These are phyloP conservation scores for Salvia sclarea DNA, from an alignment of 305 asterid species.

Conservation along the genomic window DNA sequence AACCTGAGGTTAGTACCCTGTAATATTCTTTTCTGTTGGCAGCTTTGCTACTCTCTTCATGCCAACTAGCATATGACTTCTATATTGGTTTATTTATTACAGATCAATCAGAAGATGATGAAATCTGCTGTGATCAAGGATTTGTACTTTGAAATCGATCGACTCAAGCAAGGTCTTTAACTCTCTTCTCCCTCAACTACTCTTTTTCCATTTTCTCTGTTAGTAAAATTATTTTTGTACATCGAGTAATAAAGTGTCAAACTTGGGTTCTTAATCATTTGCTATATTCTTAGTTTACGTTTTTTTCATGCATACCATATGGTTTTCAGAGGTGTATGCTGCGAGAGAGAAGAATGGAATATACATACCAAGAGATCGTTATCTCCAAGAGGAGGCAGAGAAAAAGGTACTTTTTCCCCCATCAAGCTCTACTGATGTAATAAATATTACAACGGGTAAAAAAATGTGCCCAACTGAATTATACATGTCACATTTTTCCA, in stretches of 20 bases:
- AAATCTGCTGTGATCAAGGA: slow-evolving; percentile 95
- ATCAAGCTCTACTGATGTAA: slow-evolving; percentile 22
- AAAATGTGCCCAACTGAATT: slow-evolving; percentile 10
- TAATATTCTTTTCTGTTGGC: neutral
- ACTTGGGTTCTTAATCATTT: neutral
- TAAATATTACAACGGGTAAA: slow-evolving; percentile 13
- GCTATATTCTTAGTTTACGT: slow-evolving; percentile 1
- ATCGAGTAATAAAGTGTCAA: slow-evolving; percentile 13
- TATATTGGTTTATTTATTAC: slow-evolving; percentile 34
- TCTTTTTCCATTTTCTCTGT: no score
- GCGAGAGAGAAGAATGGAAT: slow-evolving; percentile 98
- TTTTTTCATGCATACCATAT: slow-evolving; percentile 23
- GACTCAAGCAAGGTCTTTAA: slow-evolving; percentile 88
- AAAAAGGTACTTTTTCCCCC: slow-evolving; percentile 59
- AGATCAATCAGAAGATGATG: slow-evolving; percentile 99
- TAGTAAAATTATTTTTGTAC: slow-evolving; percentile 11
- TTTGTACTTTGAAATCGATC: slow-evolving; percentile 86
- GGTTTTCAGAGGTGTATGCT: slow-evolving; percentile 85
- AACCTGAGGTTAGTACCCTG: slow-evolving; percentile 76
- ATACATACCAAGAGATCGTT: slow-evolving; percentile 94
- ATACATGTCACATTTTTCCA: slow-evolving; percentile 14
- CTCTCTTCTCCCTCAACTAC: no score
- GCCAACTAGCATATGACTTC: neutral
- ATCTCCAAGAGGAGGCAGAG: slow-evolving; percentile 96
- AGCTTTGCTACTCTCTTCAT: slow-evolving; percentile 27